Conservation (phyloP, 495 filamentous ascomycete species). For the Xylaria bambusicola region DNA sequence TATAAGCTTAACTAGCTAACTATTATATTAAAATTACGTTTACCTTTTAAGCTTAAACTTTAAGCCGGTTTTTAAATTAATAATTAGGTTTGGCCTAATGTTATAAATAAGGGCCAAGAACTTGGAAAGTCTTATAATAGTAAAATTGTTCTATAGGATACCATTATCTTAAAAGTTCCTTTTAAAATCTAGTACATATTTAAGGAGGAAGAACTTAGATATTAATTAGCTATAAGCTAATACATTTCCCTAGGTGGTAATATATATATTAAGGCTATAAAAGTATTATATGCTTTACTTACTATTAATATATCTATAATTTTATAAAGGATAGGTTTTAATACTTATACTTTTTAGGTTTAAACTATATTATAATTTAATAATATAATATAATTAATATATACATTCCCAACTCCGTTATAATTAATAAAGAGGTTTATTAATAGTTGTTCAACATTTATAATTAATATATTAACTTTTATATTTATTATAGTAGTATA, state of each 20-base stretch:
- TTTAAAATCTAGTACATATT: background rate
- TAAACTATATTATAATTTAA: background rate
- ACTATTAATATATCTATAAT: background rate
- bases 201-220: background rate
- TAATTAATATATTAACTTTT: background rate
- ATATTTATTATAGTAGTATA: background rate
- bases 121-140: background rate
- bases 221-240: background rate
- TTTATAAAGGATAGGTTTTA: background rate
- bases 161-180: background rate
- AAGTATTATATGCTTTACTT: background rate
- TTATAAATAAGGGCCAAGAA: background rate
- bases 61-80: too few species aligned
- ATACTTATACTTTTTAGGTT: background rate
- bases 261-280: background rate
- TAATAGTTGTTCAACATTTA: background rate
- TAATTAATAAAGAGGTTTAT: background rate
- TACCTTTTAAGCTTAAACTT: background rate
- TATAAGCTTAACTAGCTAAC: background rate
- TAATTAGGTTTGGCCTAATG: too few species aligned
- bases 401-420: background rate
- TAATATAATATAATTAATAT: background rate
- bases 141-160: background rate
- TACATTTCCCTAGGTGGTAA: background rate
- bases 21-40: background rate